Evolutionary conservation across 441 rosid species (phyloP).

Genomic region (Gossypium lobatum): DNA sequence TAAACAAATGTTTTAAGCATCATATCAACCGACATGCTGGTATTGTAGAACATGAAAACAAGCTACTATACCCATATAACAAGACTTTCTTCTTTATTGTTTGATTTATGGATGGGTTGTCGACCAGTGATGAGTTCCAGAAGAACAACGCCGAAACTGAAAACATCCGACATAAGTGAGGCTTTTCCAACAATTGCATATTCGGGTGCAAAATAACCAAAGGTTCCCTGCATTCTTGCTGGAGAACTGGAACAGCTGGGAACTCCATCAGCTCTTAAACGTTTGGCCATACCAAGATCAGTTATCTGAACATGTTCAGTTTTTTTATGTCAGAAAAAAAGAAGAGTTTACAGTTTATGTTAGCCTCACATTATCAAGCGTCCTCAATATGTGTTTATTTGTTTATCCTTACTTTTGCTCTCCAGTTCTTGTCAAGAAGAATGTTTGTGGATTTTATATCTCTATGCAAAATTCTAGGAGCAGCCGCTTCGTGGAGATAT

Average conservation of each 20-base stretch:
- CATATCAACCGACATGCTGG: background rate
- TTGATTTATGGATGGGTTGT: slow-evolving; percentile 66
- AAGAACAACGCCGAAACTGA: slow-evolving; percentile 94
- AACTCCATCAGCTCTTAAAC: slow-evolving; percentile 65
- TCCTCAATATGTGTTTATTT: background rate
- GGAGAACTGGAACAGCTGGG: slow-evolving; percentile 89
- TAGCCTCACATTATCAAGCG: background rate
- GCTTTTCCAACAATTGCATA: slow-evolving; percentile 89
- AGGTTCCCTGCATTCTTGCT: slow-evolving; percentile 88
- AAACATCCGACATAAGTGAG: slow-evolving; percentile 90
- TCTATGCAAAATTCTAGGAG: slow-evolving; percentile 73
- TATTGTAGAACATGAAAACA: background rate
- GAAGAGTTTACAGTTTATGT: background rate
- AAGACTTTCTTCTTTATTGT: slow-evolving; percentile 81
- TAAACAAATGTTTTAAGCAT: background rate
- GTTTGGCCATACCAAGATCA: slow-evolving; percentile 97
- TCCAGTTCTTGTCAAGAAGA: slow-evolving; percentile 68
- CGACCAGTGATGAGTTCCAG: slow-evolving; percentile 92
- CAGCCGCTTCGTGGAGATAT: slow-evolving; percentile 80
- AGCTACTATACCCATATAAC: slow-evolving; percentile 73
- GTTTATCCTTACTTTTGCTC: slow-evolving; percentile 68
- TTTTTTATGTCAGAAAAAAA: background rate
- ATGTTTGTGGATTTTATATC: slow-evolving; percentile 75
- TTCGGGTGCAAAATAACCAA: slow-evolving; percentile 97
- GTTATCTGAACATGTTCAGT: slow-evolving; percentile 56